Percentiles rank a stretch among this genome's conserved stretches.
Conservation (phyloP, 768 basidiomycete species). For the Tylopilus plumbeoviolaceoides region DNA sequence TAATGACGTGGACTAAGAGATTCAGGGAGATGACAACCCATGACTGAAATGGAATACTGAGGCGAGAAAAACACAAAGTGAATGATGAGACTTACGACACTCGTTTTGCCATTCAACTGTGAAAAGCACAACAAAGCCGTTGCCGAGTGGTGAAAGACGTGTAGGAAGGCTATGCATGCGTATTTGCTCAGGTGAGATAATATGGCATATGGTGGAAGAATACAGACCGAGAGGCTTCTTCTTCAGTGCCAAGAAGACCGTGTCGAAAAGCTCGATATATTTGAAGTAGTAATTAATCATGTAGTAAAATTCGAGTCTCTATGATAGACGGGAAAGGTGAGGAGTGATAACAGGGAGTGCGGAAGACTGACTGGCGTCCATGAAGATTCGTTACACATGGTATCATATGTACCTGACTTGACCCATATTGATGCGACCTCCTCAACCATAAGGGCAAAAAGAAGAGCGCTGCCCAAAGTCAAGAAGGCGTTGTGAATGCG, state of each 20-base stretch:
- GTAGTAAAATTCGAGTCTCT: conserved; percentile 95
- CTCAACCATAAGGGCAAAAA: conserved; percentile 87
- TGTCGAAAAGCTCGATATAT: conserved; percentile 94
- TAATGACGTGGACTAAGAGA: conserved; percentile 90
- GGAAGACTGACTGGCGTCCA: conserved; percentile 79
- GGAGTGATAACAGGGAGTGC: background rate
- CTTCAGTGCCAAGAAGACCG: conserved; percentile 94
- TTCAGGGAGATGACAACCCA: conserved; percentile 95
- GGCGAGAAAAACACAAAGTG: background rate
- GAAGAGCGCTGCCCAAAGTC: conserved; percentile 75
- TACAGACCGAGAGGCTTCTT: conserved; percentile 92
- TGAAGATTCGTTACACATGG: conserved; percentile 69
- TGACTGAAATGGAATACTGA: conserved; percentile 51
- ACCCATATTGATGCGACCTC: conserved; percentile 81
- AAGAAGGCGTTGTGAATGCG: conserved; percentile 89
- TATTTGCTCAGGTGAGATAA: conserved; percentile 5
- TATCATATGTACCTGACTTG: conserved; percentile 67
- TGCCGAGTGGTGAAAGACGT: conserved; percentile 99
- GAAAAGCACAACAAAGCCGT: conserved; percentile 93
- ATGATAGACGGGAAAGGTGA: conserved; percentile 4
- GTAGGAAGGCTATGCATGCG: conserved; percentile 72
- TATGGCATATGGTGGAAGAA: background rate
- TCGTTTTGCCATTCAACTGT: conserved; percentile 92
- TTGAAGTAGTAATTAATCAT: conserved; percentile 99
- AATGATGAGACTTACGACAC: conserved; percentile 59